Evolutionary conservation across 495 filamentous ascomycete species (phyloP).

Genomic region (Neurospora tetrasperma): DNA sequence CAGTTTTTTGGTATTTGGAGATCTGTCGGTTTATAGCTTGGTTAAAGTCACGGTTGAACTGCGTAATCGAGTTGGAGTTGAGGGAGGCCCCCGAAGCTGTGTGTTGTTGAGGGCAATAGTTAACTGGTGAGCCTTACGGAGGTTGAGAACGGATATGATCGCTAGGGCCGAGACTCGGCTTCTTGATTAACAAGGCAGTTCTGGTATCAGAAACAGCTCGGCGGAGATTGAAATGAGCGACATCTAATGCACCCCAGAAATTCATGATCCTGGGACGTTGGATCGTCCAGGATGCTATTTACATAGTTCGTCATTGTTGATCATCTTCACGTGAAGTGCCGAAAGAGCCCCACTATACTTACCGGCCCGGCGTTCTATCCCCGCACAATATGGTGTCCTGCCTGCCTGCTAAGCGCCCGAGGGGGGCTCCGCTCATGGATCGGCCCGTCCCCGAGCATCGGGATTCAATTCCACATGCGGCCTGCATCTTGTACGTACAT

Average conservation of each 20-base stretch:
- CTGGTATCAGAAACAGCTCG: not conserved
- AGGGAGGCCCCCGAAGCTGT: not conserved
- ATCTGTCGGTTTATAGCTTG: not conserved
- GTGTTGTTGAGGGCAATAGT: not conserved
- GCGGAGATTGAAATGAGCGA: not conserved
- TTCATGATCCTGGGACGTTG: not conserved
- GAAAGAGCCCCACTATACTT: slow-evolving; percentile 8
- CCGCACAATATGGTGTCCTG: not conserved
- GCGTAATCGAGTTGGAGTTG: not conserved
- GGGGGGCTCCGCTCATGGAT: not conserved
- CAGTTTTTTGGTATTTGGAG: not conserved
- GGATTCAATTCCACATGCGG: not conserved
- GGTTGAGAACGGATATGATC: not conserved
- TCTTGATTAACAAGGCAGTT: not conserved
- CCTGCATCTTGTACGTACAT: not conserved
- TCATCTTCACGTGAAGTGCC: slow-evolving; percentile 15
- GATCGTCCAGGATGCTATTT: not conserved
- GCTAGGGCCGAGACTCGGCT: not conserved
- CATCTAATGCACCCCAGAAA: not conserved
- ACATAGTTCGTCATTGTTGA: slow-evolving; percentile 11
- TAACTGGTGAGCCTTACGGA: not conserved
- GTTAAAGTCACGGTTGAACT: not conserved
- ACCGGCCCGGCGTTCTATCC: slow-evolving; percentile 3
- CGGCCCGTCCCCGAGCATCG: not conserved
- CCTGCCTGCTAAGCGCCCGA: not conserved